Base-by-base conservation (phyloP, 768 basidiomycete species). In the Russula dissimulans region DNA sequence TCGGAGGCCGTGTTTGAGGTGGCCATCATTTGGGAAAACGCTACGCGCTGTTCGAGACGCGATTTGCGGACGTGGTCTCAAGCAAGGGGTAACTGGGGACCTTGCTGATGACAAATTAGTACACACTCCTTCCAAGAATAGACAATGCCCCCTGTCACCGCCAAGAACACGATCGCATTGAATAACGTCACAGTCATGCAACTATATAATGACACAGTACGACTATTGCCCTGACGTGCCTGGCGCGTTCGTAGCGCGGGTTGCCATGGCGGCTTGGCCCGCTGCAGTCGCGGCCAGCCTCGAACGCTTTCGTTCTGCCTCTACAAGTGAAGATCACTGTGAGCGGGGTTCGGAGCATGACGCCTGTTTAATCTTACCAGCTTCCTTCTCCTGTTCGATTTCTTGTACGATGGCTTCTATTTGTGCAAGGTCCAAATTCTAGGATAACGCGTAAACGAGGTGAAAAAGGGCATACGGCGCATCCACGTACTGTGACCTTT, bases 371-470 rank as follows among this genome's bases (percentile, higher is more conserved):
- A 31, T 76, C 84, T 47, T 58, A 90, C 90, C 90, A 39, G 88
- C 87, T 76, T 98, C 97, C 78, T 98, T 99, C 78, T 99, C 97
- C 64, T 86, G 83, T 73, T 99, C 97, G 60, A 99, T 98, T 52
- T 91, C 89, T 50, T 83, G 75, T 7, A 98, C 97, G 60, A 98
- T 94, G 0, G 78, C 84, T 70, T 97, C 93, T 54, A 99, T 95
- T 72, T 98, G 89, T 0, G 83, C 64, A 9, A 92, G 78, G 41
- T 88, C 91, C 60, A 99, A 76, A 69, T 87, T 93, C 94, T 98
- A 44, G 26, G 1, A 50, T 18, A 12, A 44, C 48, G 55, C 18
- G 59, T 41, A 22, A 41, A 34, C 39, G 18, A 41, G 11, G 39
- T 38, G 36, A 48, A 10, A 15, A 17, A 5, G 17, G 45, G 8